Evolutionary conservation across 2,329 filamentous ascomycete genomes (phyloP), one percentile per base, ranked within the genome.

Genomic region (Beauveria caledonica): DNA sequence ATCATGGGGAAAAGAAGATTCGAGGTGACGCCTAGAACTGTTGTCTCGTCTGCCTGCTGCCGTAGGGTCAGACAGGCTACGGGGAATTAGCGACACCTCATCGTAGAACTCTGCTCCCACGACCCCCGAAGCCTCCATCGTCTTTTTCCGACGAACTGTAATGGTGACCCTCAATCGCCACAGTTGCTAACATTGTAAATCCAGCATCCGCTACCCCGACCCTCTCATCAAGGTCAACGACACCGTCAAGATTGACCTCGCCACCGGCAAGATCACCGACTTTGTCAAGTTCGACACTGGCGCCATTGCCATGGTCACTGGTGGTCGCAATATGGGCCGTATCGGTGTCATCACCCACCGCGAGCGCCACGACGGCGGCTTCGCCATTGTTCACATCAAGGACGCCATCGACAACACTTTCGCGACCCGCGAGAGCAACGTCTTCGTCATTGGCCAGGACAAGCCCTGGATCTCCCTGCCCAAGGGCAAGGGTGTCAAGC

Each of bases 401-500:
- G 94, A 99, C 76, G 93, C 92, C 75, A 93, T 99, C 81, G 94
- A 97, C 88, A 99, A 99, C 89, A 90, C 90, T 77, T 99, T 99
- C 82, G 92, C 94, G 74, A 99, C 94, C 76, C 94, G 94, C 81
- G 92, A 99, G 86, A 88, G 82, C 86, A 99, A 99, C 90, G 92
- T 99, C 74, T 99, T 99, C 84, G 88, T 99, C 83, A 97, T 99
- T 73, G 94, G 94, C 74, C 85, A 87, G 73, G 94, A 99, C 76
- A 97, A 97, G 89, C 93, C 94, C 75, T 99, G 94, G 94, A 87
- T 99, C 82, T 96, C 90, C 73, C 87, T 99, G 77, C 95, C 94
- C 79, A 99, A 97, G 91, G 94, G 94, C 84, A 97, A 97, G 88
- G 94, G 94, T 90, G 94, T 99, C 85, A 96, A 97, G 91, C 91